Evolutionary conservation across 1,284 basidiomycete genomes (phyloP).

Genomic region (Trichosporon sp.): DNA sequence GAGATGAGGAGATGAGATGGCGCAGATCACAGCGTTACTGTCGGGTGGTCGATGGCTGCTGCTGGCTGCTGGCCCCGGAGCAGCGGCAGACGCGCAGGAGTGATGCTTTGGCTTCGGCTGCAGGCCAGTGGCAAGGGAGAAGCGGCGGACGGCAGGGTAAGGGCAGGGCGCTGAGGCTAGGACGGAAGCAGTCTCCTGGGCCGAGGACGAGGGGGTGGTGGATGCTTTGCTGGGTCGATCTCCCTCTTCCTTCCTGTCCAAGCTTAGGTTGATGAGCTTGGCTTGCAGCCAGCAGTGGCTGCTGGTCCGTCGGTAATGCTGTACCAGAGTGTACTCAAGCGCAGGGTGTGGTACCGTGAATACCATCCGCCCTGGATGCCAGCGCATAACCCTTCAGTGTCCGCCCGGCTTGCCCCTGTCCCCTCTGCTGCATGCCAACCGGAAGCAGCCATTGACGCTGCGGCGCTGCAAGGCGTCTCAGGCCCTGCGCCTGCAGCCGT

Average conservation of each 20-base stretch:
- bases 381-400: not conserved
- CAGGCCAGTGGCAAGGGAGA: not conserved
- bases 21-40: constrained; percentile 18
- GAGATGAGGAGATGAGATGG: constrained; percentile 7
- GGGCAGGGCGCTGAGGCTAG: not conserved
- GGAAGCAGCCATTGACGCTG: not conserved
- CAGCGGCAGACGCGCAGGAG: not conserved
- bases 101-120: not conserved
- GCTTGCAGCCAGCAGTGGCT: no score
- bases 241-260: not conserved
- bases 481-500: not conserved
- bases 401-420: not conserved
- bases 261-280: not conserved
- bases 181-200: constrained; percentile 3
- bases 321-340: not conserved
- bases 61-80: not conserved
- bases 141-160: not conserved
- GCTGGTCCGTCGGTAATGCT: not conserved
- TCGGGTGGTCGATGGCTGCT: not conserved
- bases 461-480: no score
- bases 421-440: not conserved
- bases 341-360: not conserved
- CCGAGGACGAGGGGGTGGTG: not conserved
- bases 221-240: not conserved
- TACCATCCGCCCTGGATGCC: not conserved